A percentile compares a stretch with the other conserved stretches of the same genome.
Conservation (phyloP, 257 asterid genomes). For the Leptodermis oblonga region DNA sequence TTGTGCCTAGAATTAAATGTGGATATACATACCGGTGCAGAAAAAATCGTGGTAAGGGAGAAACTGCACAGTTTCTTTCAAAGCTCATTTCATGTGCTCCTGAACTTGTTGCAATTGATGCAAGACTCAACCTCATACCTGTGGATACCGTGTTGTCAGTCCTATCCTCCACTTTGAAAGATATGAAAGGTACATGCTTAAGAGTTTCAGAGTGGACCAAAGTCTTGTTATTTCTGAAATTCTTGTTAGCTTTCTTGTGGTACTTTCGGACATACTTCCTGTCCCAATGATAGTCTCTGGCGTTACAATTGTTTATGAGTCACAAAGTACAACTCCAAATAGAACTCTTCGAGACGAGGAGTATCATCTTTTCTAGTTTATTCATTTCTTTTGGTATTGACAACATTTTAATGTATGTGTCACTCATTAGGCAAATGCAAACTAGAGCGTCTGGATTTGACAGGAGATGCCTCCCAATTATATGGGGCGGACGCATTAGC, state of each 20-base stretch:
- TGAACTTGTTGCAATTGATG: constrained; percentile 50
- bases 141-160: constrained; percentile 54
- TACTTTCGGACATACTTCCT: too few relatives aligned
- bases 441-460: constrained; percentile 72
- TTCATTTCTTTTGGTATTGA: constrained; percentile 9
- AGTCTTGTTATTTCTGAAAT: too few relatives aligned
- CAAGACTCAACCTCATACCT: constrained; percentile 74
- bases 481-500: constrained; percentile 32
- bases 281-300: too few relatives aligned
- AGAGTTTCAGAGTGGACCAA: too few relatives aligned
- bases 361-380: background rate
- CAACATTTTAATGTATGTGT: constrained; percentile 7
- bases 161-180: constrained; percentile 47
- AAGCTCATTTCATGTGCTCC: constrained; percentile 51
- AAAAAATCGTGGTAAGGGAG: constrained; percentile 72
- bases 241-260: too few relatives aligned
- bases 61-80: constrained; percentile 67
- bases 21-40: constrained; percentile 45
- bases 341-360: too few relatives aligned
- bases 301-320: too few relatives aligned
- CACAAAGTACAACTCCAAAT: too few relatives aligned
- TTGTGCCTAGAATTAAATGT: constrained; percentile 17
- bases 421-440: constrained; percentile 51
- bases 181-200: constrained; percentile 52
- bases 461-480: constrained; percentile 47